Conservation (phyloP, 345 rosid genomes). For the Excoecaria cochinchinensis region DNA sequence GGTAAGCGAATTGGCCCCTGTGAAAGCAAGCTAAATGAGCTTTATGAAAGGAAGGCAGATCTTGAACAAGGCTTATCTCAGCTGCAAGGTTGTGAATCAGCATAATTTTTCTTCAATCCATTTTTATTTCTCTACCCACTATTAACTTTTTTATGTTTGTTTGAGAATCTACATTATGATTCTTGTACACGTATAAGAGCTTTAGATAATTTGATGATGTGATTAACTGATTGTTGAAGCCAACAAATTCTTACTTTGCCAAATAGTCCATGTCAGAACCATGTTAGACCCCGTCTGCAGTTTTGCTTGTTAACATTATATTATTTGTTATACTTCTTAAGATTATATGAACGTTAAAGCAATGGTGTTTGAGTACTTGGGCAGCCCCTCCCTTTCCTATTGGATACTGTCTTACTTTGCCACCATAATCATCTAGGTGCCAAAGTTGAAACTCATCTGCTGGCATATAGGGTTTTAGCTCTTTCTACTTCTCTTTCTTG, state of each 20-base stretch:
- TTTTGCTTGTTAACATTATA: neutral
- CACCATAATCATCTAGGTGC: neutral
- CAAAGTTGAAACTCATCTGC: neutral
- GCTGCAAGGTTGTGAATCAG: slow-evolving; percentile 47
- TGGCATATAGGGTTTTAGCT: neutral
- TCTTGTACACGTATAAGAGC: neutral
- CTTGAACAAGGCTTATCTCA: slow-evolving; percentile 24
- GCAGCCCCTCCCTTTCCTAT: neutral
- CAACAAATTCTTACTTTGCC: neutral
- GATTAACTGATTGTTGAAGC: neutral
- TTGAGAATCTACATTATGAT: neutral
- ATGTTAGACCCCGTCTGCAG: neutral
- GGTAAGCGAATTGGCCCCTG: slow-evolving; percentile 14
- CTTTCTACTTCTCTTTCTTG: neutral
- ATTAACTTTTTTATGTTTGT: neutral
- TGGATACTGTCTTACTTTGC: neutral
- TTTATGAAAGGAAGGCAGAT: slow-evolving; percentile 24
- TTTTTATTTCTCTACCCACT: neutral
- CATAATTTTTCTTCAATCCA: neutral
- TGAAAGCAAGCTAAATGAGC: slow-evolving; percentile 23
- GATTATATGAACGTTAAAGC: neutral
- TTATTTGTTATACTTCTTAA: neutral
- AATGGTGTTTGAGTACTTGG: neutral
- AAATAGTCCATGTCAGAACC: neutral
- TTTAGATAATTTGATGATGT: neutral